A percentile compares a stretch with the other conserved stretches of the same genome.
phyloP scores from a whole-genome alignment of 805 yeast genomes.

The Tetrapisispora namnaoensis region DNA sequence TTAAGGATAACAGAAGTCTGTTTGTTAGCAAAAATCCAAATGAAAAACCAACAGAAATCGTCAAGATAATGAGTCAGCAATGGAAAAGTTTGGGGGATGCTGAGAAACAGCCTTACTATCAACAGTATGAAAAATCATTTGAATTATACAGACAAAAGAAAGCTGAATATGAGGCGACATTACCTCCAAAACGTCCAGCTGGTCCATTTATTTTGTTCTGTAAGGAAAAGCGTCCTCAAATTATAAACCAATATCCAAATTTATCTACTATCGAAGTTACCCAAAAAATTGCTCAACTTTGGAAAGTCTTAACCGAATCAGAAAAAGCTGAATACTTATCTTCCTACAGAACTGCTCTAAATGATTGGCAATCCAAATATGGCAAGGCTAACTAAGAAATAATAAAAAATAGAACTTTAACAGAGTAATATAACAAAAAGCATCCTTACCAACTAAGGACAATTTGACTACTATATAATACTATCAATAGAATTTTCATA shows the following conservation, averaged over 20 bases:
- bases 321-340: conserved; percentile 19
- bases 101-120: conserved; percentile 67
- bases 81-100: conserved; percentile 70
- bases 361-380: conserved; percentile 6
- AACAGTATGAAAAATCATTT: conserved; percentile 21
- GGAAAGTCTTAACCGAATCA: conserved; percentile 16
- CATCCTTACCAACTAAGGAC: too few species aligned
- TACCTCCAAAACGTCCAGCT: conserved; percentile 33
- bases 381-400: not conserved
- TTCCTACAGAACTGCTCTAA: conserved; percentile 15
- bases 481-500: too few species aligned
- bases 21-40: conserved; percentile 14
- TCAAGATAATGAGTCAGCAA: conserved; percentile 64
- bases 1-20: conserved; percentile 10
- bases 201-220: conserved; percentile 28
- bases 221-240: conserved; percentile 13
- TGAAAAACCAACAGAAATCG: conserved; percentile 20
- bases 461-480: too few species aligned
- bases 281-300: conserved; percentile 17
- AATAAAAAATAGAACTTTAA: not conserved
- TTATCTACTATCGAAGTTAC: conserved; percentile 13
- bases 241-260: conserved; percentile 12
- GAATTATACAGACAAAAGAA: conserved; percentile 8
- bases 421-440: not conserved
- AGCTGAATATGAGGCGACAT: conserved; percentile 13